These are phyloP conservation scores for Aspergillus piperis DNA, from an alignment of 2,329 filamentous ascomycete species.

Conservation along the genomic window DNA sequence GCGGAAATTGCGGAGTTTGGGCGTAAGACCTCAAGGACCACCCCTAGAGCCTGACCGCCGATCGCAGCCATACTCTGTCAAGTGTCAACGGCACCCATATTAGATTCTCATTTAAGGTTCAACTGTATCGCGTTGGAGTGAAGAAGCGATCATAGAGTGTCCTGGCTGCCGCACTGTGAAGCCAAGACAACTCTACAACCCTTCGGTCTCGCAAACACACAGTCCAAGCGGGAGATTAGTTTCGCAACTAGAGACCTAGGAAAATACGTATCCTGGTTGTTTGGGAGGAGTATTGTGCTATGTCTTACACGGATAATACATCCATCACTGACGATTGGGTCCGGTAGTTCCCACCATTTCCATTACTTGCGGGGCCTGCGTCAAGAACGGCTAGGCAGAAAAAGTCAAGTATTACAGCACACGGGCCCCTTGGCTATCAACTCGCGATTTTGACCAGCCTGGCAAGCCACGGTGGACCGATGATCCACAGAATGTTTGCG, in stretches of 20 bases:
- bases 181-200: not conserved
- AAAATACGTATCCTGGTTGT: not conserved
- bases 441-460: not conserved
- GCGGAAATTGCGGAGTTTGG: conserved; percentile 10
- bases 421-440: conserved; percentile 11
- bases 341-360: not conserved
- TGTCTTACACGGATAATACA: not conserved
- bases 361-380: conserved; percentile 8
- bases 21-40: conserved; percentile 7
- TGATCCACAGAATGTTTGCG: not conserved
- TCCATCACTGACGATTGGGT: conserved; percentile 1
- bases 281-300: not conserved
- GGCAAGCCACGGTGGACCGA: conserved; percentile 1
- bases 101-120: conserved; percentile 1
- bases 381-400: conserved; percentile 6
- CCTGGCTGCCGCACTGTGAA: not conserved
- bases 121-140: conserved; percentile 5
- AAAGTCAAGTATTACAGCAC: conserved; percentile 6
- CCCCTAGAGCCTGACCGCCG: conserved; percentile 13
- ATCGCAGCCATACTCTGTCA: conserved; percentile 9
- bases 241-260: not conserved
- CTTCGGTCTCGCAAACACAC: not conserved
- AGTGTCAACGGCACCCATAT: conserved; percentile 4
- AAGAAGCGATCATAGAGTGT: conserved; percentile 1
- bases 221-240: not conserved